Evolutionary conservation across 495 filamentous ascomycete species (phyloP).

Genomic region (Podospora pseudocomata): DNA sequence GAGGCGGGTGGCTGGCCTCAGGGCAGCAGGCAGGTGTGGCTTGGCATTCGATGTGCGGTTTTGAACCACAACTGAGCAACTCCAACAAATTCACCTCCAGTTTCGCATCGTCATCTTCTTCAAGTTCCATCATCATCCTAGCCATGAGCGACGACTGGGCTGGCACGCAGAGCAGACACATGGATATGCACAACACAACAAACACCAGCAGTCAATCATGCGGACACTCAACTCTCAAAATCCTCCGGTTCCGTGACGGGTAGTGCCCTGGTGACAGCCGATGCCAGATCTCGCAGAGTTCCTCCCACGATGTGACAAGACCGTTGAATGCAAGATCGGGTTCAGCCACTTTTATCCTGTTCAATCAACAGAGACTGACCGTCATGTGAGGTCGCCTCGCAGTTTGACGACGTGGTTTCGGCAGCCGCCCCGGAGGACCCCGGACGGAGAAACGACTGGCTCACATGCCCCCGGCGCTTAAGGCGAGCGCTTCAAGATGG

Average conservation of each 20-base stretch:
- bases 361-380: not conserved
- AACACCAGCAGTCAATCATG: not conserved
- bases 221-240: not conserved
- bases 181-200: not conserved
- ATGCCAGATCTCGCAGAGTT: not conserved
- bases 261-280: not conserved
- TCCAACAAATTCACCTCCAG: not conserved
- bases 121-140: not conserved
- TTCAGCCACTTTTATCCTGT: not conserved
- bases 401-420: slow-evolving; percentile 17
- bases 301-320: not conserved
- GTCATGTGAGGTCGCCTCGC: not conserved
- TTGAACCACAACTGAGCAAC: not conserved
- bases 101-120: not conserved
- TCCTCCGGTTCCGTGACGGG: not conserved
- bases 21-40: not conserved
- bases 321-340: not conserved
- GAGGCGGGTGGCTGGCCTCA: too few species aligned
- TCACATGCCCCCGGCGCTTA: slow-evolving; percentile 20
- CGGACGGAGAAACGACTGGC: slow-evolving; percentile 25
- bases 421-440: slow-evolving; percentile 21
- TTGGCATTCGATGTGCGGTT: not conserved
- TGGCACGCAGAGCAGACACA: not conserved
- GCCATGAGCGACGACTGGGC: not conserved
- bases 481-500: slow-evolving; percentile 15